Base-by-base conservation (phyloP, 2,329 filamentous ascomycete species). In the Chrysosporium keratinophilum region DNA sequence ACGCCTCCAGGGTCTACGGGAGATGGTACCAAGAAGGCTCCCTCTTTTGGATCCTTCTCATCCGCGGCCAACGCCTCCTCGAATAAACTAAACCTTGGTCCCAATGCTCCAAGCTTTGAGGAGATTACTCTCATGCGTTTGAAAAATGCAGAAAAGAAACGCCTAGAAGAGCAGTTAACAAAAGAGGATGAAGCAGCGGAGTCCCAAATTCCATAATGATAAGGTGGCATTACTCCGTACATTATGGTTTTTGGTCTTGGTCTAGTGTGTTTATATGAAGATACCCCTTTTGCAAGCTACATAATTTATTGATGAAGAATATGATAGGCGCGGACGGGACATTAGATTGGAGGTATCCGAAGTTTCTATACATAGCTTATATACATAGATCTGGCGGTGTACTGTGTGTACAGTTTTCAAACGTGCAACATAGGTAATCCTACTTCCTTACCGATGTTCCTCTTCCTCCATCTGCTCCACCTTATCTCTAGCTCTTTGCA, bases 101-200 rank as follows among this genome's bases (percentile, higher is more conserved):
- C 62, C 5, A 66, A 64, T 17, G 64, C 63, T 37, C 70, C 69
- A 10, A 74, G 67, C 52, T 56, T 74, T n/a, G 67, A 74, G 57
- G 72, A 75, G 43, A 56, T 71, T 49, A 81, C 76, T 1, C 73
- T 81, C 69, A 81, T 78, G 56, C 73, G 78, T 54, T 59, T 83
- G 40, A 77, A 77, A 58, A 79, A 76, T 54, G 78, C 78, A 1
- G 78, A 82, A 63, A 74, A 72, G 54, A 73, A 71, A 59, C 71
- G 72, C 33, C 57, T 78, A 11, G 78, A 78, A 57, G 78, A 79
- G 50, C 73, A 81, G 58, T 71, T 78, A 52, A 63, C 69, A 42
- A 72, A 71, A 60, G 72, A 74, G 57, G 76, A 78, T 41, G 72
- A 74, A 54, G 70, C 66, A 4, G 70, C 69, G 54, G 63, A 65